Evolutionary conservation across 441 rosid genomes (phyloP).

Genomic region (Jatropha podagrica): DNA sequence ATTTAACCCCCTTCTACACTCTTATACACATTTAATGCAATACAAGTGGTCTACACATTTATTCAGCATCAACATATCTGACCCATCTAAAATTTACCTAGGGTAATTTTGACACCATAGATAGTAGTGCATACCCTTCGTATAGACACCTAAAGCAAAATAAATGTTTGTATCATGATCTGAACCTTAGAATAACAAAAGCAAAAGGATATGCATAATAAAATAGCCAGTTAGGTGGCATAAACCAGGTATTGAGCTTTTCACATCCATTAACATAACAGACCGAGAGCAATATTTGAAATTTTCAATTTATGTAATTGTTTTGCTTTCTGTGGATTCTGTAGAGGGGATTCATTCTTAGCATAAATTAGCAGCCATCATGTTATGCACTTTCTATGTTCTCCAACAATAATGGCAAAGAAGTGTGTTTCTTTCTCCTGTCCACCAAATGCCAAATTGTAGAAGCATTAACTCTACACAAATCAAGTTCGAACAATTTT

Average conservation of each 20-base stretch:
- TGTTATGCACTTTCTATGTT: background rate
- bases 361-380: background rate
- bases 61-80: too few relatives aligned
- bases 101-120: background rate
- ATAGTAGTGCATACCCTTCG: background rate
- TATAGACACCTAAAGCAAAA: background rate
- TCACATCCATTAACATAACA: background rate
- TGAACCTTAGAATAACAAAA: background rate
- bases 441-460: background rate
- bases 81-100: too few relatives aligned
- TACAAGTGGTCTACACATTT: too few relatives aligned
- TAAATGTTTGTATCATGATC: background rate
- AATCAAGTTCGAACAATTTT: too few relatives aligned
- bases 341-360: background rate
- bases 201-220: background rate
- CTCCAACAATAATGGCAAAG: background rate
- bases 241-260: background rate
- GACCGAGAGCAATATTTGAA: too few relatives aligned
- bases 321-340: too few relatives aligned
- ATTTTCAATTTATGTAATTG: too few relatives aligned
- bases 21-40: too few relatives aligned
- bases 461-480: background rate
- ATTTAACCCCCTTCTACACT: background rate
- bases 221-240: background rate
- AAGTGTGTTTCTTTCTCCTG: background rate